Evolutionary conservation across 2,329 filamentous ascomycete species (phyloP), one percentile per base, ranked within the genome.

Genomic region (Penicillium brasilianum): DNA sequence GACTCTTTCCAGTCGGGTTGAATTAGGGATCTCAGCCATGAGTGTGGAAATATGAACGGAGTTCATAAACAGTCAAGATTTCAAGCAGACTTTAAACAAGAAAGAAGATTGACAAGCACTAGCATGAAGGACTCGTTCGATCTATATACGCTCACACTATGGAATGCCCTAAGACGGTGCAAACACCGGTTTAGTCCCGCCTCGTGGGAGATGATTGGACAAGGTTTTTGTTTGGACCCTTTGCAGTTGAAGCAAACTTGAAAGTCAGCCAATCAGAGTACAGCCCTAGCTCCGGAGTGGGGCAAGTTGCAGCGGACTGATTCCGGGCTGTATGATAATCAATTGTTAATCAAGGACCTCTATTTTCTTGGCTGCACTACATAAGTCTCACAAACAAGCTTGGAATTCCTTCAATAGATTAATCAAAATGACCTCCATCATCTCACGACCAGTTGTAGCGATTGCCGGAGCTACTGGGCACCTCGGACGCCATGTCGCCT

Each of bases 401-500:
- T 30, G 3, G 4, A 18, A 49, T 2, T 8, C 1, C 6, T 18
- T 20, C 14, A 30, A 13, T 10, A 11, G 14, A 25, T 14, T 9
- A 10, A 59, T 18, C 14, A 39, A 13, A 22, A 53, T 56, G 52
- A 20, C n/a, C 30, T 20, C 46, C 11, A 50, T 34, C 9, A 20
- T 9, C 3, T 39, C 46, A 4, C 55, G 55, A 20, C 65, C 63
- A 44, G 58, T 62, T 6, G 61, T 73, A 34, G 71, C 71, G 6
- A 67, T 73, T 36, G 69, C 69, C 16, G 71, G 71, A 16, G 69
- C 69, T 9, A 71, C 69, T 9, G 58, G 55, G 20, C 20, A 50
- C 41, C 32, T 53, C 13, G 54, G 43, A 22, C 62, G 65, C 10
- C 60, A 65, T 32, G 55, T 72, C 25, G 60, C 59, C 1, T 52